Conservation (phyloP, 352 stramenopile genomes). For the Pythium myriotylum region DNA sequence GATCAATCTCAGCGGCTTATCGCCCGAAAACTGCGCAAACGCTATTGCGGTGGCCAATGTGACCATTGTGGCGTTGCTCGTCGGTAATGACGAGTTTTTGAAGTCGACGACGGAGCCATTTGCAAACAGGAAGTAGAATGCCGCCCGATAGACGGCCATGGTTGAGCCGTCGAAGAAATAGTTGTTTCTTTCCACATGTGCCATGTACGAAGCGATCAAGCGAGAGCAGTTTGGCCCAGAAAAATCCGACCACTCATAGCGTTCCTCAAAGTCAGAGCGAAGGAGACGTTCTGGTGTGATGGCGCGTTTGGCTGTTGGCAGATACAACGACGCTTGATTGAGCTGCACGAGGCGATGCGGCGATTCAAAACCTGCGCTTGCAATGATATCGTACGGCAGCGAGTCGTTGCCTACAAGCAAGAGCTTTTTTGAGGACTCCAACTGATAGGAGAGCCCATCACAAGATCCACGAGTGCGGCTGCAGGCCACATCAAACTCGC, state of each 20-base stretch:
- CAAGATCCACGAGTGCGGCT: slow-evolving; percentile 32
- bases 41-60: not conserved
- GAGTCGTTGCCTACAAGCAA: slow-evolving; percentile 11
- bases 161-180: slow-evolving; percentile 10
- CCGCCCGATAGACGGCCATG: not conserved
- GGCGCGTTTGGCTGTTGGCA: not conserved
- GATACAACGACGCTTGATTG: slow-evolving; percentile 4
- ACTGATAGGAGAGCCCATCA: slow-evolving; percentile 38
- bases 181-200: slow-evolving; percentile 3
- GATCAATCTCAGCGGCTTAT: slow-evolving; percentile 6
- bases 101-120: slow-evolving; percentile 16
- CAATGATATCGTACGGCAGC: not conserved
- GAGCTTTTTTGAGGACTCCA: slow-evolving; percentile 18
- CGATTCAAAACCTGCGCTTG: not conserved
- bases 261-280: not conserved
- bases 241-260: not conserved
- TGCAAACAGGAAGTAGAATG: slow-evolving; percentile 10
- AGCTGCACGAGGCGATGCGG: slow-evolving; percentile 15
- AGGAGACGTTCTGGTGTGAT: slow-evolving; percentile 4
- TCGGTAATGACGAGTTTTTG: slow-evolving; percentile 6
- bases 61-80: not conserved
- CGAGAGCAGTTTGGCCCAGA: slow-evolving; percentile 2
- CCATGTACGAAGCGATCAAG: slow-evolving; percentile 15
- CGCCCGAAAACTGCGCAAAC: slow-evolving; percentile 20
- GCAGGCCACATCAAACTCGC: slow-evolving; percentile 37